Evolutionary conservation across 805 yeast species (phyloP), one percentile per base, ranked within the genome.

Genomic region (Zygosaccharomyces gambellarensis): DNA sequence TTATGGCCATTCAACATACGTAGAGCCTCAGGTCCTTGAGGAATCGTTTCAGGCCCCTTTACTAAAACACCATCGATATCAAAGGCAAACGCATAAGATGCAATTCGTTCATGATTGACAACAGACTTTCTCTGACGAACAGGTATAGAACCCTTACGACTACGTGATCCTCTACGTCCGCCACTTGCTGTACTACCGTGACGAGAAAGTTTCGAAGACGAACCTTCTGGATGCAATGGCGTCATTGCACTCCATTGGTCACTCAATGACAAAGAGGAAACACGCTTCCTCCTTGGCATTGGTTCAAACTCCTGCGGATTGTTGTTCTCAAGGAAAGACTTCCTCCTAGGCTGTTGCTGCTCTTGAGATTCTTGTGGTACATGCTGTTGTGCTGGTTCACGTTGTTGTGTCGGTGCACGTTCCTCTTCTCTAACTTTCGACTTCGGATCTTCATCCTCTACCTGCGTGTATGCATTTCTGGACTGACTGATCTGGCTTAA

Each of bases 1-100:
- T 89, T 89, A 36, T 81, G 81, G 50, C 95, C 95, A 57, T 87
- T 82, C 54, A 89, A 75, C 72, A 85, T 64, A 53, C 76, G 75
- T 56, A 89, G 69, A 5, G 96, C 95, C 54, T 81, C 78, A 12
- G 75, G 77, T 0, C 95, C 95, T 60, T 85, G 83, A 0, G 94
- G 90, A 43, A 89, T 84, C 5, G 92, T 85, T 46, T 84, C 80
- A 1, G 94, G 90, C 12, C 96, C 96, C 52, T 87, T 77, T 54
- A 89, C 82, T 41, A 89, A 80, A 42, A 89, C 97, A 39, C 97
- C 97, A 64, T 89, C 97, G 48, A 89, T 89, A 70, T 90, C 96
- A 66, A 90, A 89, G 36, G 95, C 94, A 72, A 89, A 89, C 2
- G 96, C 96, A 62, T 85, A 85, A 2, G 87, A 81, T 1, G 90